Evolutionary conservation across 805 yeast species (phyloP).

Genomic region (Yarrowia deformans): DNA sequence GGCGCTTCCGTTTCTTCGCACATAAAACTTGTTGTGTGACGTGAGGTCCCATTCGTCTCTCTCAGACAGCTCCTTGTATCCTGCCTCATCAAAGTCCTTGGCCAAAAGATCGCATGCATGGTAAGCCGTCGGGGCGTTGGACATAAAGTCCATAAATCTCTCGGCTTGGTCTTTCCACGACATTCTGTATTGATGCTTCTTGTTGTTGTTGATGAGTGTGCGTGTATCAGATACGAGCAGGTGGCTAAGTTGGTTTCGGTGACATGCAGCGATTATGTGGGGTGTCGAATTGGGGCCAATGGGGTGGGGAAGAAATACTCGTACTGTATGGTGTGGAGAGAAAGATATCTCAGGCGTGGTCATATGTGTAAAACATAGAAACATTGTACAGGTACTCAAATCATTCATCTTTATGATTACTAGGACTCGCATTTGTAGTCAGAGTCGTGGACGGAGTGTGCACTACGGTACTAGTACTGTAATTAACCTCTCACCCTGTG

Average conservation of each 20-base stretch:
- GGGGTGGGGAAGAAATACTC: not conserved
- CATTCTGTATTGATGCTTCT: not conserved
- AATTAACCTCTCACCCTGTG: too few species aligned
- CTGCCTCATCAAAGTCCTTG: conserved; percentile 59
- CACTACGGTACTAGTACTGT: too few species aligned
- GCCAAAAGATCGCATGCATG: conserved; percentile 69
- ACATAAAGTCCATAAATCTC: conserved; percentile 75
- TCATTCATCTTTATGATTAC: too few species aligned
- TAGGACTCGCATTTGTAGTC: too few species aligned
- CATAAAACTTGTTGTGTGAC: conserved; percentile 61
- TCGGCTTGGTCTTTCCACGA: conserved; percentile 43
- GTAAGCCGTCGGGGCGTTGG: conserved; percentile 73
- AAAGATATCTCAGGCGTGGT: too few species aligned
- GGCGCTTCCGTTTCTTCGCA: conserved; percentile 70
- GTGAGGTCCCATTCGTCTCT: conserved; percentile 61
- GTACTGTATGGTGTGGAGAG: too few species aligned
- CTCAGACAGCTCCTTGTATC: conserved; percentile 72
- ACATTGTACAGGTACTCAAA: too few species aligned
- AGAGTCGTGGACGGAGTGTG: too few species aligned
- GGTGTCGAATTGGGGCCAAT: not conserved
- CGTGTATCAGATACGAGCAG: not conserved
- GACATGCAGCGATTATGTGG: conserved; percentile 25
- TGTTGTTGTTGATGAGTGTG: not conserved
- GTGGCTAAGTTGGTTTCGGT: not conserved
- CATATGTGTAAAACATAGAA: too few species aligned